Evolutionary conservation across 2,329 filamentous ascomycete genomes (phyloP), one percentile per base, ranked within the genome.

Genomic region (Alternaria dauci): DNA sequence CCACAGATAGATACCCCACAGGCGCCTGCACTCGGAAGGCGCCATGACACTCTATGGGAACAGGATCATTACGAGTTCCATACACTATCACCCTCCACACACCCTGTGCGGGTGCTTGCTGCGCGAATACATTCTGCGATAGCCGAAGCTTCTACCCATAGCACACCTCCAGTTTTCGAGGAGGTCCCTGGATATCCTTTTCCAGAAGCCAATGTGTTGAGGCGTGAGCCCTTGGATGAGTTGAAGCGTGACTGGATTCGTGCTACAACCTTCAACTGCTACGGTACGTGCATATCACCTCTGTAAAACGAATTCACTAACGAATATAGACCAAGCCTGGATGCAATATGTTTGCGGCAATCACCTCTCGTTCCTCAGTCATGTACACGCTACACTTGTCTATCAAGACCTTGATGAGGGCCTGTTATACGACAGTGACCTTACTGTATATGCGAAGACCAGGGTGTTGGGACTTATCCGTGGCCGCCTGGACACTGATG

Each of bases 371-470:
- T 74, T 77, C 30, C 68, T 78, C n/a, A 73, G 74, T 38, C 74
- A 77, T 52, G 68, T 76, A 41, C 73, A 70, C 58, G 67, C 69
- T n/a, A 54, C 67, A n/a, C 73, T 73, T 53, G 72, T 76, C 20
- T 78, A 72, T 57, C 69, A 74, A 55, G 75, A 78, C 52, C 56
- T 75, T 14, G 53, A 59, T 11, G 71, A 76, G 41, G 71, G 72
- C 5, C 56, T 70, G 8, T 32, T 73, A 25, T 65, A 73, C 32
- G 75, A 78, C 46, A 74, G 67, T 51, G 58, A 65, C 8, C 67
- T 75, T 32, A 78, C 74, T 8, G 69, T 76, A 34, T 71, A 69
- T 55, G 74, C 70, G n/a, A 76, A 76, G 47, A 73, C 73, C 2
- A 72, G 69, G 52, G 57, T 75, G 5, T 54, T 78, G 16, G 60